phyloP scores from a whole-genome alignment of 2,329 filamentous ascomycete genomes.

The Elsinoe arachidis region DNA sequence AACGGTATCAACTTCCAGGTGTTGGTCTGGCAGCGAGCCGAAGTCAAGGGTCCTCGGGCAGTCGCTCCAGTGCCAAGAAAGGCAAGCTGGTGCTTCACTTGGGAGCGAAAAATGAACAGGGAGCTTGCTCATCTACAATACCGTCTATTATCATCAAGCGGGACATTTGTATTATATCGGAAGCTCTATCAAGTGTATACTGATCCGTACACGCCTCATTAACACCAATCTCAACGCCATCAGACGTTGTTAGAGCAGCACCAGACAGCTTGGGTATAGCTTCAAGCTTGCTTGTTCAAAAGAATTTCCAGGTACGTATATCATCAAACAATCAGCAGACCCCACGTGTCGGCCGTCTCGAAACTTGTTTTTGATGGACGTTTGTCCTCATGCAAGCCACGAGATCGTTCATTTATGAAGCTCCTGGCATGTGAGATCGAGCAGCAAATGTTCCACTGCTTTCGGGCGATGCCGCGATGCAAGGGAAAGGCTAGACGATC shows the following conservation, averaged over 20 bases:
- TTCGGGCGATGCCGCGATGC: constrained; percentile 9
- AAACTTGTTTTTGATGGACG: neutral
- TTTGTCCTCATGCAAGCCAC: neutral
- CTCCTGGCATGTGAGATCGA: neutral
- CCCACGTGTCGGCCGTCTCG: neutral
- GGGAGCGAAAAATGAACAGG: neutral
- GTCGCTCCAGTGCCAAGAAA: neutral
- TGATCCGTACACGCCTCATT: neutral
- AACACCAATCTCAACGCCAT: too few relatives aligned
- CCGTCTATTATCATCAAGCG: neutral
- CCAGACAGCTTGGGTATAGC: constrained; percentile 1
- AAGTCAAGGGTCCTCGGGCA: neutral
- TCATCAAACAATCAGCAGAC: neutral
- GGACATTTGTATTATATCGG: neutral
- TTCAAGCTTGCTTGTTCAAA: constrained; percentile 1
- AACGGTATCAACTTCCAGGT: neutral
- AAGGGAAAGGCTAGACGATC: neutral
- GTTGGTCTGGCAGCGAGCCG: neutral
- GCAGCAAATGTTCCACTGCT: neutral
- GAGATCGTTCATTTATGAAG: neutral
- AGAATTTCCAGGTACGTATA: neutral
- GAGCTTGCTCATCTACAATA: neutral
- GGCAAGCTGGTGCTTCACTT: constrained; percentile 5
- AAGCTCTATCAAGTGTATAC: neutral
- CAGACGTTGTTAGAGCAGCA: neutral